Conservation (phyloP, 352 stramenopile species). For the Pythium dissotocum region DNA sequence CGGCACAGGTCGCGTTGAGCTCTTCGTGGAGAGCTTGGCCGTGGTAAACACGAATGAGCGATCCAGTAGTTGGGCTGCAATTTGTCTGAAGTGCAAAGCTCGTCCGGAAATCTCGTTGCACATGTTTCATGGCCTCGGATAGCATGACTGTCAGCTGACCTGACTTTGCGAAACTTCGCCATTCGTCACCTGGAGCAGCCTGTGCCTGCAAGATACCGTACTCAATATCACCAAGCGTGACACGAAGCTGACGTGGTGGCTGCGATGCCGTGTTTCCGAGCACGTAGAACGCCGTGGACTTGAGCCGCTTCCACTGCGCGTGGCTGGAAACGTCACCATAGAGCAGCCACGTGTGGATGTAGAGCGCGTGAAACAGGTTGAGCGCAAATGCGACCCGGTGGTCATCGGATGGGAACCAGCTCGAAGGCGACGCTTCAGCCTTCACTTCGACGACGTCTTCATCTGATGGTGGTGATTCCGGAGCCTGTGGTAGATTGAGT, state of each 20-base stretch:
- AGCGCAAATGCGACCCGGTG: conserved; percentile 79
- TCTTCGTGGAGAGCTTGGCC: conserved; percentile 60
- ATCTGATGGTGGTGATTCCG: not conserved
- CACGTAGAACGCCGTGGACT: conserved; percentile 51
- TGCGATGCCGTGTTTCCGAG: conserved; percentile 25
- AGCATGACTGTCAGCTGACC: conserved; percentile 34
- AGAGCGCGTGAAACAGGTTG: conserved; percentile 90
- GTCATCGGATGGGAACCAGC: conserved; percentile 26
- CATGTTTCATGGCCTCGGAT: conserved; percentile 16
- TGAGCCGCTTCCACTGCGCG: conserved; percentile 77
- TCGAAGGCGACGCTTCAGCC: not conserved
- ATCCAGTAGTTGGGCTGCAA: conserved; percentile 29
- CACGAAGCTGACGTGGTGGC: conserved; percentile 25
- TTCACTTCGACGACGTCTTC: not conserved
- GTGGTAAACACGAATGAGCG: conserved; percentile 76
- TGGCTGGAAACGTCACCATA: conserved; percentile 49
- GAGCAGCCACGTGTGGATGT: conserved; percentile 81
- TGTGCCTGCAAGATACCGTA: conserved; percentile 66
- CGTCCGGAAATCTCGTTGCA: conserved; percentile 72
- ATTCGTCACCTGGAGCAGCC: conserved; percentile 26
- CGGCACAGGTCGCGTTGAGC: conserved; percentile 57
- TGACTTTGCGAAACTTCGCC: not conserved
- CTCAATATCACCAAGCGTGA: conserved; percentile 87
- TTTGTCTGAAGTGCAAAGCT: conserved; percentile 86
- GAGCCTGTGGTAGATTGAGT: conserved; percentile 15